Base-by-base conservation (phyloP, 495 filamentous ascomycete genomes). In the Penicillium malachiteum region DNA sequence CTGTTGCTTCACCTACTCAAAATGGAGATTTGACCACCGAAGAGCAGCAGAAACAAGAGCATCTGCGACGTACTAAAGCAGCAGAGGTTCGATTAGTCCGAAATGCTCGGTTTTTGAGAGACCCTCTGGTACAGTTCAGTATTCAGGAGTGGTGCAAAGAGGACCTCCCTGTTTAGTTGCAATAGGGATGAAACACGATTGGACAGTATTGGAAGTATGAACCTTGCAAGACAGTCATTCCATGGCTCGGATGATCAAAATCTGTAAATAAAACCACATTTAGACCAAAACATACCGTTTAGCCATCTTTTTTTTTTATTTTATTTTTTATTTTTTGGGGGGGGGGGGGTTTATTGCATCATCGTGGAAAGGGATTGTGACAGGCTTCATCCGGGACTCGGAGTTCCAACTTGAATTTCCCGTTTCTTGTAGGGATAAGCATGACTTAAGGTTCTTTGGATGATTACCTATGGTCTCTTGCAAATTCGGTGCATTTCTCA, bases 61-160 rank as follows among this genome's bases (percentile, higher is more conserved):
- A 89, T 64, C 66, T 95, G 65, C 71, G 87, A 33, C 74, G 73
- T 62, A 91, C 83, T 49, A 88, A 87, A 69, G 90, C 91, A 17
- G 84, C 87, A 0, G 92, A 96, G 74, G 81, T 96, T 53, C 81
- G 84, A 64, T 74, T 96, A 33, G 86, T 91, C 41, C 81, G 89
- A 63, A 87, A 92, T 69, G 69, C 87, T 56, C 74, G 74, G 46
- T 81, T 82, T 55, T 60, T 96, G 64, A 73, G 84, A 31, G 69
- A 84, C 44, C 92, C 90, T 65, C 79, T 64, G 39, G 59, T 67
- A 5, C 57, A 68, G 34, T 78, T 77, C 31, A 53, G 63, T 39
- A 69, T 64, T 41, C 62, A 65, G 56, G 71, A 71, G 42, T 77
- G 74, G 74, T 47, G 33, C 41, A 65, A 66, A 43, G 67, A 69